A percentile compares a stretch with the other conserved stretches of the same genome.
phyloP scores from a whole-genome alignment of 2,329 filamentous ascomycete genomes.

The Elsinoe fawcettii region DNA sequence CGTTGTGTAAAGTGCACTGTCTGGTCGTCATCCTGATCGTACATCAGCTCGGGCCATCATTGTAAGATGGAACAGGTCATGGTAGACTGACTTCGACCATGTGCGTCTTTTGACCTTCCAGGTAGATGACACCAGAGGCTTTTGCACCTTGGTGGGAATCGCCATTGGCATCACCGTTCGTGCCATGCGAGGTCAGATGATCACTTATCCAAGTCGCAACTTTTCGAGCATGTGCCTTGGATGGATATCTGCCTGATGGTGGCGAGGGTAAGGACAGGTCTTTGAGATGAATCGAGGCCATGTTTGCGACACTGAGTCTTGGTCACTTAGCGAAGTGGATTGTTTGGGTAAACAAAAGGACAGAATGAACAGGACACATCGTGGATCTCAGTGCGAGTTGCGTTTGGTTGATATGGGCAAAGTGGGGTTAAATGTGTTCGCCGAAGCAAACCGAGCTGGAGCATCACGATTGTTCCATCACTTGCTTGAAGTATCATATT shows the following conservation, averaged over 20 bases:
- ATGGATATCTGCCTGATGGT: conserved; percentile 58
- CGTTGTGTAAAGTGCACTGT: conserved; percentile 79
- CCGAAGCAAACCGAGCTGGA: background rate
- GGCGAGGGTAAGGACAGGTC: conserved; percentile 30
- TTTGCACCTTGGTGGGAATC: conserved; percentile 41
- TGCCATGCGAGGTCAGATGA: background rate
- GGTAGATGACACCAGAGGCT: conserved; percentile 67
- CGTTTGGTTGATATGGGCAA: background rate
- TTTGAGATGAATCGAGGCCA: conserved; percentile 10
- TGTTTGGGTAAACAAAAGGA: background rate
- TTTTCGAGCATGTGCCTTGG: conserved; percentile 74
- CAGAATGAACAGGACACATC: background rate
- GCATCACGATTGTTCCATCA: background rate
- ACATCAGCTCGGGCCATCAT: too few species aligned
- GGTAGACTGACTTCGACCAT: conserved; percentile 56
- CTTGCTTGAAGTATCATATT: background rate
- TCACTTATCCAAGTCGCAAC: conserved; percentile 67
- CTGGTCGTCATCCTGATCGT: conserved; percentile 82
- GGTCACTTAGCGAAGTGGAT: too few species aligned
- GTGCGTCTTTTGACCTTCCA: conserved; percentile 75
- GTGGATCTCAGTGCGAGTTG: too few species aligned
- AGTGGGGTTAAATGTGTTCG: background rate
- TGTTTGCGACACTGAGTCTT: background rate
- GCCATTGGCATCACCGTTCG: conserved; percentile 44
- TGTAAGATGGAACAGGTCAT: too few species aligned